A percentile compares a stretch with the other conserved stretches of the same genome.
These are phyloP conservation scores for Euphorbia tirucalli DNA, from an alignment of 345 rosid genomes.

Conservation along the genomic window DNA sequence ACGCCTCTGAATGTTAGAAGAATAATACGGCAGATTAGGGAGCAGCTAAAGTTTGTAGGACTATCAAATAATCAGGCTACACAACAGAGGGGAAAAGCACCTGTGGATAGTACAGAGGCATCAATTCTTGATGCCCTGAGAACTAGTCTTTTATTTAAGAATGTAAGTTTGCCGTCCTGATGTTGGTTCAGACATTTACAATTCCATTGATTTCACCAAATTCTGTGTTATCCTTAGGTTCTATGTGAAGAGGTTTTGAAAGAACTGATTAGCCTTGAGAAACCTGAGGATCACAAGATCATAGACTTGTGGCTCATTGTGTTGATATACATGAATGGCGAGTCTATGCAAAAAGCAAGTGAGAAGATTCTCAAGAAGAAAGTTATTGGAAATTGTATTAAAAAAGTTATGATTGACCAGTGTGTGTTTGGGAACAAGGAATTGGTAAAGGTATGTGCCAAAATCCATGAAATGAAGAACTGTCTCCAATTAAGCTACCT, in stretches of 20 bases:
- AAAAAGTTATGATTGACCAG: constrained; percentile 59
- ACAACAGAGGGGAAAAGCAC: constrained; percentile 51
- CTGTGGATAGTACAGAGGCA: constrained; percentile 48
- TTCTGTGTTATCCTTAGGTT: constrained; percentile 40
- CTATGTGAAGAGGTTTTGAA: constrained; percentile 78
- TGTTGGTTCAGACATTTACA: constrained; percentile 14
- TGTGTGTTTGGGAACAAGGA: constrained; percentile 67
- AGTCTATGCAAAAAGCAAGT: constrained; percentile 49
- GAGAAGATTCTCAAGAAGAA: constrained; percentile 73
- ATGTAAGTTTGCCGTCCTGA: constrained; percentile 38
- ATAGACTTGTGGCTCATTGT: constrained; percentile 81
- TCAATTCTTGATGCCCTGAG: constrained; percentile 71
- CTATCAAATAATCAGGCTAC: constrained; percentile 34
- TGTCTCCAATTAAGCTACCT: constrained; percentile 8
- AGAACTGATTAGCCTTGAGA: constrained; percentile 58
- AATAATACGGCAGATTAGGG: constrained; percentile 65
- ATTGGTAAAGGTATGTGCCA: constrained; percentile 70
- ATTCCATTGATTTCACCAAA: background rate
- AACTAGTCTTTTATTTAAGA: constrained; percentile 77
- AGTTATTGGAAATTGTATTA: constrained; percentile 63
- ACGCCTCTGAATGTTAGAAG: constrained; percentile 60
- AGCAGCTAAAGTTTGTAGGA: constrained; percentile 66
- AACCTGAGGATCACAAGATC: constrained; percentile 68
- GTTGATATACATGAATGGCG: constrained; percentile 62
- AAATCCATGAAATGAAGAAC: constrained; percentile 4